Base-by-base conservation (phyloP, 2,329 filamentous ascomycete genomes). In the Teratosphaeria epicoccoides region DNA sequence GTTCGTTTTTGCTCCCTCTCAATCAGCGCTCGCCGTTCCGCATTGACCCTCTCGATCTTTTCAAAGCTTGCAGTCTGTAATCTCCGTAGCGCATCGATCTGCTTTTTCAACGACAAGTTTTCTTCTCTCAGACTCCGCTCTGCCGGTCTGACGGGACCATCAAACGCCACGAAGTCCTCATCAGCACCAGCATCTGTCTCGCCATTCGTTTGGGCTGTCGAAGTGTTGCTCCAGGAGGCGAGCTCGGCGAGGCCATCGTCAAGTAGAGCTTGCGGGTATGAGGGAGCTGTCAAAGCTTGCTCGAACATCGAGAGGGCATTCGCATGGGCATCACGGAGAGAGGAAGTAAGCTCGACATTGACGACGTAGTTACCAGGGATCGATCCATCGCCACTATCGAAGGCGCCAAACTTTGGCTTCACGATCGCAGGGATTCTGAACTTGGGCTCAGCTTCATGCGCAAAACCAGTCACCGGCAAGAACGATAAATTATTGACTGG, bases 401-500 rank as follows among this genome's bases (percentile, higher is more conserved):
- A 69, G n/a, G 79, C 77, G 47, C 77, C 81, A 54, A 85, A 77
- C 55, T 82, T 83, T n/a, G 91, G 91, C 72, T 95, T 96, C 54
- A 91, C 76, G 23, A 96, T 77, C 1, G 76, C 78, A 49, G 75
- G 71, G 22, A 79, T 69, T 14, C 78, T 73, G 58, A 80, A 76
- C 1, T 77, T 63, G 61, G 60, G 46, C 55, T 57, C 29, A 61
- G 56, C 23, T 54, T 61, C 40, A 59, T 64, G 57, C 20, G 57
- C 49, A 61, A 75, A 75, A 54, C 72, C 71, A 67, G 69, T 74
- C 0, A 87, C 82, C 9, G 82, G 77, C 24, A 88, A 73, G 68
- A 93, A 86, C n/a, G 76, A 66, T 23, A 97, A 63, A 60, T 94
- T 95, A 10, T 87, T 93, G 28, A 95, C 82, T 17, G 88, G 82